Evolutionary conservation across 2,329 filamentous ascomycete species (phyloP), one percentile per base, ranked within the genome.

Genomic region (Zalaria sp.): DNA sequence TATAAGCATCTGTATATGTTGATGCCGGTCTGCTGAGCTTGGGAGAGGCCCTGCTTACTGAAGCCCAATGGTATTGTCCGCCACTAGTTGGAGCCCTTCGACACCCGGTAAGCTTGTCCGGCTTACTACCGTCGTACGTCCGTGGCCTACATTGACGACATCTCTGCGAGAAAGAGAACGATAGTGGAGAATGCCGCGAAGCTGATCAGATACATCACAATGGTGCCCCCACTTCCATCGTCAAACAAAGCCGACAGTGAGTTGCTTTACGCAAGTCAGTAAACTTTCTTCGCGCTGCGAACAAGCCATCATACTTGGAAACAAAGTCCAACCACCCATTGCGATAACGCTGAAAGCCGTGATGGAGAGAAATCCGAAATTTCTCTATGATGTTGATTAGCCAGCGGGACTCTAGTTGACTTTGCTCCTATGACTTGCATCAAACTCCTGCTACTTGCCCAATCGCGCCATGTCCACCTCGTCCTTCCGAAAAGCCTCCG

Each of bases 121-220:
- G n/a, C n/a, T n/a, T n/a, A n/a, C n/a, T n/a, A n/a, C n/a, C n/a
- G n/a, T n/a, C n/a, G n/a, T n/a, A n/a, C n/a, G n/a, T n/a, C n/a
- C n/a, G n/a, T n/a, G n/a, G n/a, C n/a, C n/a, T n/a, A n/a, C n/a
- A 60, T 59, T 3, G 49, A 53, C 5, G 53, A 50, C 51, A 60
- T 56, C 46, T 62, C 58, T 2, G 57, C 57, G 27, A 61, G 43
- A 1, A 51, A 57, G 5, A 59, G 40, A 3, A 60, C 51, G 25
- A 61, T 48, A n/a, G 46, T 43, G 29, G 37, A 43, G 34, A 46
- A 43, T 25, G 43, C 45, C 25, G 45, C 43, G 25, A 40, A 45
- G 29, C n/a, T 32, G 29, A 32, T 32, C 6, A 32, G 6, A n/a
- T 6, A 32, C 29, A 32, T 32, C 6, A 32, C 29, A n/a, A 32